phyloP scores from a whole-genome alignment of 2,329 filamentous ascomycete genomes.

The Diaporthe ampelina region DNA sequence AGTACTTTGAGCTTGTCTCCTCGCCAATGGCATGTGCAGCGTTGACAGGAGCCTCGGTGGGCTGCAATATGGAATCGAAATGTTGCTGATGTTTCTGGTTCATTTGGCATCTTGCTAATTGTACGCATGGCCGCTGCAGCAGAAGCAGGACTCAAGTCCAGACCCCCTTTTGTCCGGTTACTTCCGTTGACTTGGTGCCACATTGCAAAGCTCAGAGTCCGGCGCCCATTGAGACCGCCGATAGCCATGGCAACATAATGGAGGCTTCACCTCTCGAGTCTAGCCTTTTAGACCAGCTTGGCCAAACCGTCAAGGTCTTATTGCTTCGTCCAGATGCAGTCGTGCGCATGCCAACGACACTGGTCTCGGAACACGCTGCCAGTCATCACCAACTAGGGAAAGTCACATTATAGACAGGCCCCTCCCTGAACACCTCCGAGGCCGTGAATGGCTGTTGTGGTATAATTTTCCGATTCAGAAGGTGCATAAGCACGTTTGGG shows the following conservation, averaged over 20 bases:
- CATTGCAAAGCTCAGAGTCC: neutral
- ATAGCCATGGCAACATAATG: neutral
- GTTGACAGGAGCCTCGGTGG: neutral
- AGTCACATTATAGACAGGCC: neutral
- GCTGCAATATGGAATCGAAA: neutral
- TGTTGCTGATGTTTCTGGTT: neutral
- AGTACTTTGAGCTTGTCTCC: neutral
- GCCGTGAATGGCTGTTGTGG: conserved; percentile 8
- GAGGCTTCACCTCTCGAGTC: neutral
- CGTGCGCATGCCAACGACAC: neutral
- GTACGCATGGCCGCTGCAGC: neutral
- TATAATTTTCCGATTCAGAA: conserved; percentile 7
- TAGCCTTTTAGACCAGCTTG: neutral
- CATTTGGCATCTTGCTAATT: neutral
- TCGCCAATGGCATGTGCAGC: neutral
- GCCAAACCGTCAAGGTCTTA: neutral
- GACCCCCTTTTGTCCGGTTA: neutral
- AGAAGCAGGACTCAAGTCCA: neutral
- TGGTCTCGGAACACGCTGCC: conserved; percentile 17
- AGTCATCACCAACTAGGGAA: neutral
- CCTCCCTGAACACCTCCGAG: neutral
- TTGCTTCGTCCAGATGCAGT: neutral
- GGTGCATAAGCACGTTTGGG: neutral
- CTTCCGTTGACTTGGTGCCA: neutral
- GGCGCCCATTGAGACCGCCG: neutral